Conservation (phyloP, 164 flowering plant genomes). For the Euptelea pleiosperma region DNA sequence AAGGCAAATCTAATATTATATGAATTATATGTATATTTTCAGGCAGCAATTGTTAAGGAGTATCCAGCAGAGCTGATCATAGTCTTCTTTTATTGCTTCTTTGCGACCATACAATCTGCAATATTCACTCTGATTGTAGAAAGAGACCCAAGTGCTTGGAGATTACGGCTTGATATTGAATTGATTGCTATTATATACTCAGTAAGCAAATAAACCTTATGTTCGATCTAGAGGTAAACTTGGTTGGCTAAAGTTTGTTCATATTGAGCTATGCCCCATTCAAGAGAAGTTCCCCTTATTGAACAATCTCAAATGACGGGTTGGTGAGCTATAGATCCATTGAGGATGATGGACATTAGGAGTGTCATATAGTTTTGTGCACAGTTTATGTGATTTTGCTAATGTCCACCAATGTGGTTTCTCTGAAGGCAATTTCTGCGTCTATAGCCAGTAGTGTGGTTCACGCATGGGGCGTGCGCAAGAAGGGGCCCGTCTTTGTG, state of each 20-base stretch:
- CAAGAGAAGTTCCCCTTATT: too few species aligned
- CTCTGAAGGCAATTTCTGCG: slow-evolving; percentile 34
- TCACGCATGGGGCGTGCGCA: slow-evolving; percentile 38
- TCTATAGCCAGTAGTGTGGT: slow-evolving; percentile 18
- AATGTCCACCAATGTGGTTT: neutral
- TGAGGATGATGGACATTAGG: too few species aligned
- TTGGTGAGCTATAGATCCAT: too few species aligned
- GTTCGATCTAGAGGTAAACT: too few species aligned
- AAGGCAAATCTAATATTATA: neutral
- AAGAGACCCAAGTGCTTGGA: slow-evolving; percentile 38
- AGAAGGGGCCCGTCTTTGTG: slow-evolving; percentile 55
- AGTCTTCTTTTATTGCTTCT: slow-evolving; percentile 36
- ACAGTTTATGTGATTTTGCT: neutral
- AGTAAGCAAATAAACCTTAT: slow-evolving; percentile 28
- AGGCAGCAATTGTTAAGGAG: slow-evolving; percentile 24
- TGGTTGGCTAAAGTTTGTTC: neutral
- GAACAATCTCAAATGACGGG: too few species aligned
- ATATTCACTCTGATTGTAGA: slow-evolving; percentile 25
- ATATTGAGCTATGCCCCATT: neutral
- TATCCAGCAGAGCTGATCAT: slow-evolving; percentile 29
- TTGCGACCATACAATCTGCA: slow-evolving; percentile 30
- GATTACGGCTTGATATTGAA: slow-evolving; percentile 21
- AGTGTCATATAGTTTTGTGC: too few species aligned
- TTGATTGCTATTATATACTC: slow-evolving; percentile 31
- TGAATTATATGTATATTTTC: neutral